Evolutionary conservation across 176 grass and related monocot species (phyloP), one percentile per base, ranked within the genome.

Genomic region (Eremochloa ophiuroides): DNA sequence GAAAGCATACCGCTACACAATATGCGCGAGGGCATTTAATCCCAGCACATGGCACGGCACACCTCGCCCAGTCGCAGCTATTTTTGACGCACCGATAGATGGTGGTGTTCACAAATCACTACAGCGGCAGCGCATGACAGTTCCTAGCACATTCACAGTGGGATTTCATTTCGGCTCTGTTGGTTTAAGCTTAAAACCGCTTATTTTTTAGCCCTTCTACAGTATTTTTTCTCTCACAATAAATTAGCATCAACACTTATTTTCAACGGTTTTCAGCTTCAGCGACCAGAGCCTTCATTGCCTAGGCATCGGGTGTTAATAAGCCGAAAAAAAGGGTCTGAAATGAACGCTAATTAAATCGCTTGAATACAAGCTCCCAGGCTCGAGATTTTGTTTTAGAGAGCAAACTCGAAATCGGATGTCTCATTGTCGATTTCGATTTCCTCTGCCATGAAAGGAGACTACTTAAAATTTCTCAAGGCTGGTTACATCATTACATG

Each of bases 11-110:
- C n/a, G 71, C 26, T 29, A 71, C 26, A n/a, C n/a, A n/a, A n/a
- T n/a, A 29, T 60, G 23, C 25, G 1, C 11, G 33, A 20, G 25
- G 38, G 46, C 74, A 73, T 73, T 88, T 59, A 83, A 79, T 78
- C 66, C 16, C 15, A 62, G 65, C 85, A 83, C 80, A 78, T 87
- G 86, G 20, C 3, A 6, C 53, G 44, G 40, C 66, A 50, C 42
- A 53, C 34, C 84, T n/a, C n/a, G n/a, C n/a, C n/a, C n/a, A n/a
- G n/a, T n/a, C n/a, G n/a, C n/a, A n/a, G n/a, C n/a, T n/a, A n/a
- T n/a, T n/a, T n/a, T n/a, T n/a, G n/a, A n/a, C n/a, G n/a, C n/a
- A n/a, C 55, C n/a, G n/a, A 26, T 59, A n/a, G n/a, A n/a, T n/a
- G n/a, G n/a, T n/a, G 55, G 26, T 27, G 59, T 13, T 60, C 58